A percentile compares a stretch with the other conserved stretches of the same genome.
Conservation (phyloP, 2,329 filamentous ascomycete genomes). For the Aureobasidium sp. region DNA sequence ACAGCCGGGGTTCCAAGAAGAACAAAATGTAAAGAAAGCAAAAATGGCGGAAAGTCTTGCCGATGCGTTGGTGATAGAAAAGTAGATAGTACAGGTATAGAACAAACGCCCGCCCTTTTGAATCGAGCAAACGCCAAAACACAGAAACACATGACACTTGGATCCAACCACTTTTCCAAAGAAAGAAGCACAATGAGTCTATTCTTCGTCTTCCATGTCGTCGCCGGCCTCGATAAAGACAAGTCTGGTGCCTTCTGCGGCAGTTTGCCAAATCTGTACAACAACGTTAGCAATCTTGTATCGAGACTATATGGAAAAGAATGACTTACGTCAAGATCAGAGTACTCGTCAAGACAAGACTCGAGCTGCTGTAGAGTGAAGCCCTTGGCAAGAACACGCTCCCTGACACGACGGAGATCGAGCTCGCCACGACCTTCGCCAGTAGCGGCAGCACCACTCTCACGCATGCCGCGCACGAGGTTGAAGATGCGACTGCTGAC, state of each 20-base stretch:
- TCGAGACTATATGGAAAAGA: background rate
- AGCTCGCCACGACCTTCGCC: conserved; percentile 70
- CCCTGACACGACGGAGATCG: conserved; percentile 79
- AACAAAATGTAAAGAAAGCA: too few relatives aligned
- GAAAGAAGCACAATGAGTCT: background rate
- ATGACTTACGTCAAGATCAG: conserved; percentile 72
- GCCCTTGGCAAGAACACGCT: conserved; percentile 88
- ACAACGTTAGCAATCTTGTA: conserved; percentile 24
- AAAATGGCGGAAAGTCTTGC: background rate
- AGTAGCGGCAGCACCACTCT: conserved; percentile 72
- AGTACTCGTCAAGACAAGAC: conserved; percentile 81
- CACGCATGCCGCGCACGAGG: conserved; percentile 79
- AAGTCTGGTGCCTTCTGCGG: conserved; percentile 44
- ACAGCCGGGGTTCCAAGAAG: background rate
- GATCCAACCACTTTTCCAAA: background rate
- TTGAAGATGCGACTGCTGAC: conserved; percentile 90
- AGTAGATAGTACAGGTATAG: background rate
- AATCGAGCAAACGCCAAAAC: too few relatives aligned
- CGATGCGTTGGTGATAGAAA: background rate
- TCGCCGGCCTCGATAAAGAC: conserved; percentile 48
- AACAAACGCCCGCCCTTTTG: background rate
- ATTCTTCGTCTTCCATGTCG: conserved; percentile 28
- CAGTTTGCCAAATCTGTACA: conserved; percentile 46
- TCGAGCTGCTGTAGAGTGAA: conserved; percentile 93
- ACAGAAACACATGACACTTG: too few relatives aligned